These are phyloP conservation scores for Leccinum broughii DNA, from an alignment of 768 basidiomycete species.

Conservation along the genomic window DNA sequence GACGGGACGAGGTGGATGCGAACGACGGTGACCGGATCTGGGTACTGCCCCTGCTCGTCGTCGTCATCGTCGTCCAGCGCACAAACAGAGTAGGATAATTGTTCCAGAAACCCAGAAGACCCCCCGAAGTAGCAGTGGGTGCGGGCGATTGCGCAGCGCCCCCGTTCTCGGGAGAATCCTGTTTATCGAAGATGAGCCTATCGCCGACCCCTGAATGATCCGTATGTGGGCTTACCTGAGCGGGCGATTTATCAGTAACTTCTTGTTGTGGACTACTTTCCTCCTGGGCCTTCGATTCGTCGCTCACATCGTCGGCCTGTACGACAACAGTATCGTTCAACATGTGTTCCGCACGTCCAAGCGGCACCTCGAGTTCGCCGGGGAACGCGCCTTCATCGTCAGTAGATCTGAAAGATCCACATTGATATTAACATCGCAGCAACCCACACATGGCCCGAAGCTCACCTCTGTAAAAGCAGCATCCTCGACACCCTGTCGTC, in stretches of 20 bases:
- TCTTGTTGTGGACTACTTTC: conserved; percentile 23
- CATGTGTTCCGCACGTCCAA: conserved; percentile 61
- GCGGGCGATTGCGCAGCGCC: conserved; percentile 19
- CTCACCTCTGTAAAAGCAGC: conserved; percentile 67
- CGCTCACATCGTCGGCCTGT: conserved; percentile 11
- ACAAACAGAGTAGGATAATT: conserved; percentile 58
- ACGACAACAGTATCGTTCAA: conserved; percentile 42
- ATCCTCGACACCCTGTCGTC: conserved; percentile 68
- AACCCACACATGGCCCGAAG: neutral
- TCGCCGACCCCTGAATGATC: neutral
- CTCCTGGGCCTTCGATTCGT: conserved; percentile 19
- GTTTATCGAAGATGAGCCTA: neutral
- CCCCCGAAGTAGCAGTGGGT: conserved; percentile 32
- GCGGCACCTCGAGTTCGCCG: conserved; percentile 56
- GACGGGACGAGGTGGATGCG: conserved; percentile 17
- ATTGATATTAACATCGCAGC: conserved; percentile 1
- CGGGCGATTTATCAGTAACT: conserved; percentile 16
- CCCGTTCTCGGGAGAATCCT: conserved; percentile 32
- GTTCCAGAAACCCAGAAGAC: conserved; percentile 61
- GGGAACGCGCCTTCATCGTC: conserved; percentile 60
- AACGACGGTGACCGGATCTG: conserved; percentile 23
- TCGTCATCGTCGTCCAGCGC: conserved; percentile 41
- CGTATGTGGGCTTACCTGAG: conserved; percentile 21
- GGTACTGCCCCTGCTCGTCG: conserved; percentile 25
- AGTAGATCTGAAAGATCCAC: conserved; percentile 42